phyloP scores from a whole-genome alignment of 164 flowering plant genomes.

The Dillenia suffruticosa region DNA sequence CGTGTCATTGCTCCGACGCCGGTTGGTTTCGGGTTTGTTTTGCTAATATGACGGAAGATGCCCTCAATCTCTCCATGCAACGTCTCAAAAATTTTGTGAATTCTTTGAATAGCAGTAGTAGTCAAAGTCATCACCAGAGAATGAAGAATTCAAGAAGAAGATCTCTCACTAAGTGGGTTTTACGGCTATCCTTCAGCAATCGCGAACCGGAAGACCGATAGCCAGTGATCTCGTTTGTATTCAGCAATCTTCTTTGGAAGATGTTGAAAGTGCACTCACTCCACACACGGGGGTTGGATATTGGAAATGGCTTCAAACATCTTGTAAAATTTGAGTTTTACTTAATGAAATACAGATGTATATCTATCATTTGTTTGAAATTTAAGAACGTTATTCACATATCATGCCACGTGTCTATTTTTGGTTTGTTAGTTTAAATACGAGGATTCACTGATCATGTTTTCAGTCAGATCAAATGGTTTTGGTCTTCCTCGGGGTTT shows the following conservation, averaged over 20 bases:
- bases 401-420: too few relatives aligned
- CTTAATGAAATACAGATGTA: background rate
- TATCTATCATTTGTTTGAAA: background rate
- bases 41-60: slow-evolving; percentile 74
- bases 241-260: background rate
- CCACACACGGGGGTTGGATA: background rate
- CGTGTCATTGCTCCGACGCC: slow-evolving; percentile 86
- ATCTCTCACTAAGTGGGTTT: slow-evolving; percentile 50
- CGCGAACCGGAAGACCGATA: slow-evolving; percentile 37
- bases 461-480: too few relatives aligned
- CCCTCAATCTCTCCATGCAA: slow-evolving; percentile 48
- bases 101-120: background rate
- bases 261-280: slow-evolving; percentile 1
- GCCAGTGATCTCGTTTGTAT: slow-evolving; percentile 6
- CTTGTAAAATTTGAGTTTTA: background rate
- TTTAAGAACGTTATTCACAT: background rate
- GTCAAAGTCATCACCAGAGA: background rate
- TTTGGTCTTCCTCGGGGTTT: too few relatives aligned
- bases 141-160: slow-evolving; percentile 16
- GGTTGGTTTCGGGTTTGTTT: slow-evolving; percentile 96
- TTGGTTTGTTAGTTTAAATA: too few relatives aligned
- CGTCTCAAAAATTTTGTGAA: slow-evolving; percentile 46
- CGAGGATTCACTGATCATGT: too few relatives aligned
- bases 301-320: background rate
- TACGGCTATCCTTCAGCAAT: slow-evolving; percentile 34